Evolutionary conservation across 2,329 filamentous ascomycete species (phyloP).

Genomic region (Aspergillus aculeatinus): DNA sequence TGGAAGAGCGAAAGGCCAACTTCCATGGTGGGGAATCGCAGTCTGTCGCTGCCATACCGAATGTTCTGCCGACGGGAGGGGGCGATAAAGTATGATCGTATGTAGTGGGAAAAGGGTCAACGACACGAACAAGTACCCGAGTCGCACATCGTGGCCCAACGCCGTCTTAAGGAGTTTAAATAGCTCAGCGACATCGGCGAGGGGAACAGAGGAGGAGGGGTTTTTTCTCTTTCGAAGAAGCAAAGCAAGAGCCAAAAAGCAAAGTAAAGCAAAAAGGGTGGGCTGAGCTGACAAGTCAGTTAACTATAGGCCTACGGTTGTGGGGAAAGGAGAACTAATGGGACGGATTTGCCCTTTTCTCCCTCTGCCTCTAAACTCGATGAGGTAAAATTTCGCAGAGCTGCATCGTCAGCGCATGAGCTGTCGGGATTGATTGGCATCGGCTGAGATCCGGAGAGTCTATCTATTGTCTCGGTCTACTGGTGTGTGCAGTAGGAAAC

Average conservation of each 20-base stretch:
- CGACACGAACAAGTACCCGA: background rate
- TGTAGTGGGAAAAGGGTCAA: no score
- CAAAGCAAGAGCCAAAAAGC: background rate
- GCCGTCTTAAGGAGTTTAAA: background rate
- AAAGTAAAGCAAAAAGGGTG: background rate
- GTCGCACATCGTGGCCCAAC: background rate
- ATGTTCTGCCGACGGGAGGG: background rate
- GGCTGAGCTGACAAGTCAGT: background rate
- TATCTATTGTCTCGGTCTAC: no score
- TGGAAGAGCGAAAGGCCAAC: slow-evolving; percentile 39
- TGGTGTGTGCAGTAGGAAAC: no score
- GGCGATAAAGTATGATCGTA: background rate
- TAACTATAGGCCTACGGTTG: background rate
- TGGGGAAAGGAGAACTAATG: background rate
- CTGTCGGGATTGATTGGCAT: background rate
- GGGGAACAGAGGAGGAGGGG: background rate
- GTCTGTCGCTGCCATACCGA: background rate
- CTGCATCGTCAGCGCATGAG: background rate
- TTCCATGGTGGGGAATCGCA: slow-evolving; percentile 19
- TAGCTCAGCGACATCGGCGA: background rate
- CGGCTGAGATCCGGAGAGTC: no score
- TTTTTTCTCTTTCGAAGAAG: background rate
- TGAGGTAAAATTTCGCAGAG: background rate
- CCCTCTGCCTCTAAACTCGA: background rate
- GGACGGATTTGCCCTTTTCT: no score